phyloP scores from a whole-genome alignment of 2,329 filamentous ascomycete species.

The Magnaporthiopsis poae region DNA sequence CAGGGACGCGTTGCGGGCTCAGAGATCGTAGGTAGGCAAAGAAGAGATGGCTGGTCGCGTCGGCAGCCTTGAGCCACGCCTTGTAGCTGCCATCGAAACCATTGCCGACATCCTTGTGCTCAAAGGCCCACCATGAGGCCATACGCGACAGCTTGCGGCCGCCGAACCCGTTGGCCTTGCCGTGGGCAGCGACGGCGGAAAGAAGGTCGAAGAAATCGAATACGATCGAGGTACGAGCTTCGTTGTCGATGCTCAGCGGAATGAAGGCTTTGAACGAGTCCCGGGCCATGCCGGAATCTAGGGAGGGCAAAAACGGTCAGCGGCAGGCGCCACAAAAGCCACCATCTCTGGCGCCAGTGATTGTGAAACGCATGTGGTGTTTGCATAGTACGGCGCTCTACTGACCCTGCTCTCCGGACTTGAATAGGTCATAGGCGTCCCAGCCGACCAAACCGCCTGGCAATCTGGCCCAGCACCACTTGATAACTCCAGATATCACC shows the following conservation, averaged over 20 bases:
- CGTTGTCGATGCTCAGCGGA: slow-evolving; percentile 81
- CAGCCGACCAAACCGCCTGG: slow-evolving; percentile 86
- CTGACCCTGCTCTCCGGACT: slow-evolving; percentile 80
- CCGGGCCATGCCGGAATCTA: slow-evolving; percentile 82
- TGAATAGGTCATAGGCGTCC: slow-evolving; percentile 95
- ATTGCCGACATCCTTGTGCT: slow-evolving; percentile 73
- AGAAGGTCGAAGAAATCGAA: slow-evolving; percentile 94
- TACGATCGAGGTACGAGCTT: slow-evolving; percentile 76
- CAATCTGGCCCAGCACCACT: slow-evolving; percentile 97
- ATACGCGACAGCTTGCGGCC: slow-evolving; percentile 88
- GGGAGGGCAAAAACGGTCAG: slow-evolving; percentile 9
- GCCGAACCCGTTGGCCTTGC: slow-evolving; percentile 84
- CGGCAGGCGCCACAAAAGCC: neutral
- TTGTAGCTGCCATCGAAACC: slow-evolving; percentile 94
- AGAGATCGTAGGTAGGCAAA: slow-evolving; percentile 91
- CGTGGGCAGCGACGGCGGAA: slow-evolving; percentile 80
- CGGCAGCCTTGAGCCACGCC: slow-evolving; percentile 79
- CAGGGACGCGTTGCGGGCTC: slow-evolving; percentile 66
- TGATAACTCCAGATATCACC: slow-evolving; percentile 87
- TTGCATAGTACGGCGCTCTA: neutral
- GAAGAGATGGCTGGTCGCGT: slow-evolving; percentile 93
- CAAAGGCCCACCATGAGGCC: slow-evolving; percentile 98
- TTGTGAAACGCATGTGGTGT: neutral
- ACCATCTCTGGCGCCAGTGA: neutral
- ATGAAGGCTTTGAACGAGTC: slow-evolving; percentile 96